These are phyloP conservation scores for Naematelia aurantialba DNA, from an alignment of 768 basidiomycete species.

Conservation along the genomic window DNA sequence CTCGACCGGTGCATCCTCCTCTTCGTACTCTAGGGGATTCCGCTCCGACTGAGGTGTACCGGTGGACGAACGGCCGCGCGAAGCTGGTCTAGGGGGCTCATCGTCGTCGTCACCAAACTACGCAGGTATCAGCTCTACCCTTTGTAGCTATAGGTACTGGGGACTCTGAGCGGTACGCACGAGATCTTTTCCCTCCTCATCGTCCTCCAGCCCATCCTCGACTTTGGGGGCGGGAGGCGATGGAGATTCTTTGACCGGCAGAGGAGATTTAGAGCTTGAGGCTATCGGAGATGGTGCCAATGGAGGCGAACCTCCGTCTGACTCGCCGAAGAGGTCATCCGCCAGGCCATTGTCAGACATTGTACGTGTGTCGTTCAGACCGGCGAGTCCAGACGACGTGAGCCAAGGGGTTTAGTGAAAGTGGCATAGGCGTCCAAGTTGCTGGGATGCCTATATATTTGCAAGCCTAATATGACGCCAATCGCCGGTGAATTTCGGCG, in stretches of 20 bases:
- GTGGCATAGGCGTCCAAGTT: no score
- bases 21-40: conserved; percentile 51
- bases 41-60: conserved; percentile 15
- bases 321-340: conserved; percentile 39
- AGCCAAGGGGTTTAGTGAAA: no score
- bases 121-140: not conserved
- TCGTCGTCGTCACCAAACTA: conserved; percentile 40
- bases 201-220: conserved; percentile 16
- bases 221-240: conserved; percentile 6
- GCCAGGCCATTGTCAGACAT: conserved; percentile 35
- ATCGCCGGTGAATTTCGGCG: conserved; percentile 10
- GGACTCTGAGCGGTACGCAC: not conserved
- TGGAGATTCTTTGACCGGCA: not conserved
- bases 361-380: not conserved
- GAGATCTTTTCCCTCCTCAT: conserved; percentile 10
- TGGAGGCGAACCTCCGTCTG: conserved; percentile 20
- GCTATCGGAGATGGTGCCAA: conserved; percentile 17
- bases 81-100: conserved; percentile 9
- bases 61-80: conserved; percentile 15
- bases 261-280: conserved; percentile 21
- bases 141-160: conserved; percentile 2
- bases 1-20: conserved; percentile 26
- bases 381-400: no score
- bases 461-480: not conserved
- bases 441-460: not conserved